A percentile compares a stretch with the other conserved stretches of the same genome.
These are phyloP conservation scores for Kappamyces sp. DNA, from an alignment of 192 early-diverging fungal species.

Conservation along the genomic window DNA sequence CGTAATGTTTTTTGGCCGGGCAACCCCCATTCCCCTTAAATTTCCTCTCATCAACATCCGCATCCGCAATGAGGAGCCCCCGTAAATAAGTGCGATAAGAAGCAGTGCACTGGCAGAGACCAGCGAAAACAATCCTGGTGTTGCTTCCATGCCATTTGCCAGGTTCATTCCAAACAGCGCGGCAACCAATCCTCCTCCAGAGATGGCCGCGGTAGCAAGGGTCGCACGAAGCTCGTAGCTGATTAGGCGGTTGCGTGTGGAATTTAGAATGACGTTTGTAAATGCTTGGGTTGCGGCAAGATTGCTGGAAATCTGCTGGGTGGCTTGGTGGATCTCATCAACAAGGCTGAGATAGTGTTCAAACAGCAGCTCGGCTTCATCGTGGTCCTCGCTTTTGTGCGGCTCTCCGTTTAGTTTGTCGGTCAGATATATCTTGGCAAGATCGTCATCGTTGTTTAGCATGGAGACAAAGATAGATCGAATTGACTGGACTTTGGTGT, in stretches of 20 bases:
- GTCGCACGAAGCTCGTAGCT: conserved; percentile 77
- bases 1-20: too few relatives aligned
- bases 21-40: too few relatives aligned
- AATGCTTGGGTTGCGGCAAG: conserved; percentile 72
- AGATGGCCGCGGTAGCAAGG: conserved; percentile 71
- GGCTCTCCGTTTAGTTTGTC: conserved; percentile 61
- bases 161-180: conserved; percentile 90
- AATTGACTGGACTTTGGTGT: conserved; percentile 67
- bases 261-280: conserved; percentile 76
- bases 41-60: too few relatives aligned
- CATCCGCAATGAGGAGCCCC: neutral
- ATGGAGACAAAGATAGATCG: conserved; percentile 75
- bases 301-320: conserved; percentile 61
- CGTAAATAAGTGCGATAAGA: neutral
- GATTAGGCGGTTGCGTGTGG: conserved; percentile 78
- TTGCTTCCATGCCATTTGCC: conserved; percentile 62
- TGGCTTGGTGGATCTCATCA: conserved; percentile 46
- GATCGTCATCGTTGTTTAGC: conserved; percentile 77
- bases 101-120: conserved; percentile 24
- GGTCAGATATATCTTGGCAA: conserved; percentile 84
- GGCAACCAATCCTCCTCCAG: conserved; percentile 67
- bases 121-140: conserved; percentile 62
- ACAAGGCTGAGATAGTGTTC: conserved; percentile 85
- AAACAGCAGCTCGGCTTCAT: conserved; percentile 84
- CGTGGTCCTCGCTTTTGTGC: conserved; percentile 62